Percentiles rank a stretch among this genome's conserved stretches.
phyloP scores from a whole-genome alignment of 1,284 basidiomycete genomes.

The Sporisorium exsertum region DNA sequence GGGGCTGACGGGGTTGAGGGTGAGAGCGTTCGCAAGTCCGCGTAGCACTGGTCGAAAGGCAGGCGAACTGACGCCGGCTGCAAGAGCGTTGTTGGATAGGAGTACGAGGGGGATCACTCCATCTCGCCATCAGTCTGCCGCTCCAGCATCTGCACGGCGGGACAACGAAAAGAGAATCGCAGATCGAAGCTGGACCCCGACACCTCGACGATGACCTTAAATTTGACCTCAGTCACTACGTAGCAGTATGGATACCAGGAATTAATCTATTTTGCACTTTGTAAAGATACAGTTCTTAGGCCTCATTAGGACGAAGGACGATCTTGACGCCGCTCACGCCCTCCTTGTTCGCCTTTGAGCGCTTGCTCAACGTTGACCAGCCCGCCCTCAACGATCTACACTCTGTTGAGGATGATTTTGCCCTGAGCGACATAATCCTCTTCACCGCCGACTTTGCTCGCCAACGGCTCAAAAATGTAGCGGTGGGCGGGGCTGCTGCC shows the following conservation, averaged over 20 bases:
- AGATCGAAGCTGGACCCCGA: slow-evolving; percentile 35
- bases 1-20: slow-evolving; percentile 8
- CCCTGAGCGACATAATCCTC: slow-evolving; percentile 49
- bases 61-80: slow-evolving; percentile 34
- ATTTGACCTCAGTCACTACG: no score
- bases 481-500: slow-evolving; percentile 35
- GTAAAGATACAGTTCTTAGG: slow-evolving; percentile 5
- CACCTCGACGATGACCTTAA: slow-evolving; percentile 4
- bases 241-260: background rate
- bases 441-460: slow-evolving; percentile 46
- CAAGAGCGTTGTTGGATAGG: slow-evolving; percentile 33
- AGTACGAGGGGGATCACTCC: slow-evolving; percentile 9
- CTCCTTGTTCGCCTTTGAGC: slow-evolving; percentile 46
- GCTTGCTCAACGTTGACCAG: slow-evolving; percentile 44
- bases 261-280: no score
- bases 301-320: slow-evolving; percentile 43
- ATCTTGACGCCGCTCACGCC: slow-evolving; percentile 57
- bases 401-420: slow-evolving; percentile 41
- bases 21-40: slow-evolving; percentile 16
- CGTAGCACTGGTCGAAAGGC: background rate
- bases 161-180: background rate
- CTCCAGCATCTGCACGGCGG: background rate
- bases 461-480: slow-evolving; percentile 36
- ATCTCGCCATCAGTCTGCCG: background rate
- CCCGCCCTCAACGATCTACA: slow-evolving; percentile 47